phyloP scores from a whole-genome alignment of 805 yeast genomes.

The Metschnikowia drakensbergensis region DNA sequence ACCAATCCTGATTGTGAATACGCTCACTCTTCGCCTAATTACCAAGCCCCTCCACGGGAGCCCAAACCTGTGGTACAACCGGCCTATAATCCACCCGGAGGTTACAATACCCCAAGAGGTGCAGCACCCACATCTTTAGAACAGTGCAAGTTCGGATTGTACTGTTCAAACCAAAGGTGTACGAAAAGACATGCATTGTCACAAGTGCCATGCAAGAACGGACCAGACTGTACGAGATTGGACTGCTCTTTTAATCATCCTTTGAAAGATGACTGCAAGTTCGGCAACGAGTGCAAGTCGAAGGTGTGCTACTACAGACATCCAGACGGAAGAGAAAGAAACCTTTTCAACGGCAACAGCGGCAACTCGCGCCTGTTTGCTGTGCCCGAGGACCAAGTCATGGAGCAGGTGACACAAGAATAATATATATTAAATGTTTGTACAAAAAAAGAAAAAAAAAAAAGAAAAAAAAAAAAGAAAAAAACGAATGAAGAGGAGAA shows the following conservation, averaged over 20 bases:
- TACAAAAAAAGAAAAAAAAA: constrained; percentile 13
- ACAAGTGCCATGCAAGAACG: constrained; percentile 74
- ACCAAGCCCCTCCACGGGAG: constrained; percentile 28
- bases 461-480: constrained; percentile 7
- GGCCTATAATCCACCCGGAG: neutral
- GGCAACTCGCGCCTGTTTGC: constrained; percentile 60
- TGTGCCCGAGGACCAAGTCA: constrained; percentile 66
- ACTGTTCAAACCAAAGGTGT: constrained; percentile 76
- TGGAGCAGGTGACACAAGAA: constrained; percentile 59
- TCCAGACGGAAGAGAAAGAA: constrained; percentile 64
- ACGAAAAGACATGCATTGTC: constrained; percentile 81
- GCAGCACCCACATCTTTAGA: constrained; percentile 54
- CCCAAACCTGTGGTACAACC: constrained; percentile 11
- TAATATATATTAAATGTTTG: constrained; percentile 5
- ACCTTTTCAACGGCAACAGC: constrained; percentile 16
- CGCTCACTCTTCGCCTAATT: constrained; percentile 79
- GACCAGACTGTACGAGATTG: constrained; percentile 68
- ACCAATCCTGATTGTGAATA: constrained; percentile 56
- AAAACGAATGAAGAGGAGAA: neutral
- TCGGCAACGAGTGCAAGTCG: constrained; percentile 72
- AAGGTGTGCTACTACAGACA: constrained; percentile 69
- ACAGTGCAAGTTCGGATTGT: constrained; percentile 74
- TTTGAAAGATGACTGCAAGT: constrained; percentile 72
- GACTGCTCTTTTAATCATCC: constrained; percentile 88
- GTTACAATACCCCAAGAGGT: constrained; percentile 1